Evolutionary conservation across 768 basidiomycete species (phyloP), one percentile per base, ranked within the genome.

Genomic region (Candolleomyces eurysporus): DNA sequence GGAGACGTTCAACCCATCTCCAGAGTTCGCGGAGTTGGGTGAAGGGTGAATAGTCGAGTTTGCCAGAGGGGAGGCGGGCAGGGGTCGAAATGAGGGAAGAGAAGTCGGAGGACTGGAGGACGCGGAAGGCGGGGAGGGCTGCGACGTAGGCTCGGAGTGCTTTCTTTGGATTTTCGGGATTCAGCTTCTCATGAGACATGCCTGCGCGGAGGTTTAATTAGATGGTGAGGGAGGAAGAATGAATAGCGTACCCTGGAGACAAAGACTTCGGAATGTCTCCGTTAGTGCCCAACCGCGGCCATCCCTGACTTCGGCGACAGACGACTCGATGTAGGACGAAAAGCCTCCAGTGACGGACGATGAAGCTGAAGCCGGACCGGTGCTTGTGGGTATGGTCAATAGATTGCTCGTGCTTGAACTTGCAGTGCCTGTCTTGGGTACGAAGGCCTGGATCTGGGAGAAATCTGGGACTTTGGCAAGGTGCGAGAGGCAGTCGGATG

Each of bases 1-100:
- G 76, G 22, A 92, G 79, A 19, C 87, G 81, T 66, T 96, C 93
- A 3, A 84, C 79, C 91, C 92, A 95, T 54, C 94, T 81, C 83
- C 92, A 94, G 10, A 96, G 79, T 67, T 98, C 95, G 7, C 90
- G 88, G 59, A 90, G 86, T 50, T 82, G 82, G 4, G 76, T 70
- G 66, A 94, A 94, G 5, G 86, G 79, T 2, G 82, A 74, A 48
- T 79, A 80, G 58, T 79, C 79, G n/a, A 76, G 67, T 63, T 73
- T 78, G 5, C 76, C 75, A 32, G 69, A 60, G 57, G 69, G 55
- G 65, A 70, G 65, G 7, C 43, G 42, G 7, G 56, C 30, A 8
- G 42, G 46, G 14, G 73, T 64, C 59, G 64, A 54, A 66, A 68
- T 30, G 68, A 71, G 60, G 66, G 72, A 61, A 17, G 76, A 75